phyloP scores from a whole-genome alignment of 176 grass and related monocot genomes.

The Rhynchospora breviuscula region DNA sequence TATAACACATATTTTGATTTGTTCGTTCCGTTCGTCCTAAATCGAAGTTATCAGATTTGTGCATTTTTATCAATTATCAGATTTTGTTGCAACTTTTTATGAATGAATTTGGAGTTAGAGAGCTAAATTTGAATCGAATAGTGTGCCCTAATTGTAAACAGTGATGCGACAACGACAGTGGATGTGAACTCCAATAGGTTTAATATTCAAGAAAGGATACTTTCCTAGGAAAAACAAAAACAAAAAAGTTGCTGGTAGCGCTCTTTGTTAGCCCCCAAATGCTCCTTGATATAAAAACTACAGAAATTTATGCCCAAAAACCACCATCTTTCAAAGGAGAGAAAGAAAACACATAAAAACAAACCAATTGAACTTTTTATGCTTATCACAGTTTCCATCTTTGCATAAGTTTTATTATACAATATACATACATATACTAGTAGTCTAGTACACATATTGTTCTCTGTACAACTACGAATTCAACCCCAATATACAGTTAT shows the following conservation, averaged over 20 bases:
- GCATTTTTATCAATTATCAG: no score
- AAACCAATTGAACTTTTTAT: background rate
- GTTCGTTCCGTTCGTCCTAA: no score
- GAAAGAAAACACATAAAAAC: background rate
- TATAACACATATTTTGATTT: no score
- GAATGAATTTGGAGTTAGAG: background rate
- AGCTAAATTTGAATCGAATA: background rate
- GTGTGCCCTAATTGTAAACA: background rate
- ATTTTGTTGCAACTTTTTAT: no score
- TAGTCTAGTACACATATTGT: background rate
- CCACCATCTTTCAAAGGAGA: background rate
- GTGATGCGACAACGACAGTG: background rate
- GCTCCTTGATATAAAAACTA: background rate
- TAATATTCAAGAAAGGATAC: background rate
- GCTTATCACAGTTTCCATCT: background rate
- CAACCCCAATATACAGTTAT: background rate
- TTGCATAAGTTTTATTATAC: background rate
- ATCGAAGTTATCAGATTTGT: no score
- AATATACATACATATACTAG: background rate
- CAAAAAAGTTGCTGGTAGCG: background rate
- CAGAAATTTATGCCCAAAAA: background rate
- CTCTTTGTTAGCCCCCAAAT: background rate
- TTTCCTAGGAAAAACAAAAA: background rate
- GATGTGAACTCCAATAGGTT: conserved; percentile 4
- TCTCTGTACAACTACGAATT: background rate